Evolutionary conservation across 495 filamentous ascomycete species (phyloP).

Genomic region (Hypoxylon fragiforme): DNA sequence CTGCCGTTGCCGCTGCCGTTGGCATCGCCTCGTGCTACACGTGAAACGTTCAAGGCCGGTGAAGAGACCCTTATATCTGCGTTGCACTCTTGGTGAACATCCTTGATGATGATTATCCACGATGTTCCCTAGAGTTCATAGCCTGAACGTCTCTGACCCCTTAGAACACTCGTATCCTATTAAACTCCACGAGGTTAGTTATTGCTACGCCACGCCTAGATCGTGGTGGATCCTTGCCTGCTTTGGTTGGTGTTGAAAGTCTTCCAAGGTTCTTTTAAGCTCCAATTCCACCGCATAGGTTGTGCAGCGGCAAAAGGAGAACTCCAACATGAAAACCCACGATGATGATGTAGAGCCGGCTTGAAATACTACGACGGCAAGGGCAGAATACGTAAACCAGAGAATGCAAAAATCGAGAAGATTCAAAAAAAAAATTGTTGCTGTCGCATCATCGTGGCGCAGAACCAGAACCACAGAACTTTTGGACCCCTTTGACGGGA

Average conservation of each 20-base stretch:
- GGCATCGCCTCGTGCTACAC: not conserved
- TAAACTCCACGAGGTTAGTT: conserved; percentile 8
- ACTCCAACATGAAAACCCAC: too few relatives aligned
- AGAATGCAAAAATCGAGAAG: not conserved
- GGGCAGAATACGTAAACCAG: too few relatives aligned
- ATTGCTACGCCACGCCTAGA: conserved; percentile 1
- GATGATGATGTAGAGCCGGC: too few relatives aligned
- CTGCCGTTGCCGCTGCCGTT: not conserved
- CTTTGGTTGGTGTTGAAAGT: conserved; percentile 2
- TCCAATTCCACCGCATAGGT: not conserved
- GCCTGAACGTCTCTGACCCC: not conserved
- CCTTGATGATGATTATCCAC: too few relatives aligned
- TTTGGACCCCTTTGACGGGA: conserved; percentile 9
- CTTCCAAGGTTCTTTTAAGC: not conserved
- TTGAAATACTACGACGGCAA: conserved; percentile 17
- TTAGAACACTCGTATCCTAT: not conserved
- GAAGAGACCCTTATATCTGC: not conserved
- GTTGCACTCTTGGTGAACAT: not conserved
- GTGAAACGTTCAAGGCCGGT: not conserved
- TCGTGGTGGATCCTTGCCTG: not conserved
- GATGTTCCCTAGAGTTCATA: not conserved
- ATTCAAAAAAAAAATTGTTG: not conserved
- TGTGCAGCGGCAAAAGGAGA: conserved; percentile 11
- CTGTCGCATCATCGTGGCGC: not conserved
- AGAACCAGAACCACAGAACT: not conserved